Conservation (phyloP, 192 early-diverging fungal species). For the Podila clonocystis region DNA sequence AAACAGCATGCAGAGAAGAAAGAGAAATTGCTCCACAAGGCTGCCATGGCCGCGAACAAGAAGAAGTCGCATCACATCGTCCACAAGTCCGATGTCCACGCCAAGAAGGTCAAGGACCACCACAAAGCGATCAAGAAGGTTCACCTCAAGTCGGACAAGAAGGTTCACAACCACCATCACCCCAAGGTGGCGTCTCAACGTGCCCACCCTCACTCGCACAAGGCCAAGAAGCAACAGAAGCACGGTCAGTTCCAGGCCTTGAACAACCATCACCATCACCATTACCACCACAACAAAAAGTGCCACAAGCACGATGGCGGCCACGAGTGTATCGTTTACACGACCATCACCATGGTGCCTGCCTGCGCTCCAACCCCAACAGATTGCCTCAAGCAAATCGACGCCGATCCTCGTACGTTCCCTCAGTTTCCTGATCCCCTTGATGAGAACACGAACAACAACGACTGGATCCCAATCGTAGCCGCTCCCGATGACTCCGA, state of each 20-base stretch:
- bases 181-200: background rate
- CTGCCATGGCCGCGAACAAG: background rate
- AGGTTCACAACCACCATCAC: background rate
- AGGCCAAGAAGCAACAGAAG: background rate
- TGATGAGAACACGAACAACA: too few relatives aligned
- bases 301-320: background rate
- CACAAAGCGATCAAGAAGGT: too few relatives aligned
- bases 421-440: too few relatives aligned
- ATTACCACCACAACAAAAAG: background rate
- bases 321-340: background rate
- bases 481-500: too few relatives aligned
- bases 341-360: background rate
- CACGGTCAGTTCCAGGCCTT: background rate
- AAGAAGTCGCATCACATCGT: too few relatives aligned
- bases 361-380: background rate
- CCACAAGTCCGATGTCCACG: too few relatives aligned
- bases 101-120: too few relatives aligned
- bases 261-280: background rate
- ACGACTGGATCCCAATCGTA: too few relatives aligned
- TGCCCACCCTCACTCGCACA: constrained; percentile 2
- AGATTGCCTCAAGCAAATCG: background rate
- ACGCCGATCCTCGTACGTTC: too few relatives aligned
- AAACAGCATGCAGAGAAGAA: background rate
- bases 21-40: background rate
- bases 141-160: too few relatives aligned